Evolutionary conservation across 441 rosid species (phyloP), one percentile per base, ranked within the genome.

Genomic region (Syzygium malaccense): DNA sequence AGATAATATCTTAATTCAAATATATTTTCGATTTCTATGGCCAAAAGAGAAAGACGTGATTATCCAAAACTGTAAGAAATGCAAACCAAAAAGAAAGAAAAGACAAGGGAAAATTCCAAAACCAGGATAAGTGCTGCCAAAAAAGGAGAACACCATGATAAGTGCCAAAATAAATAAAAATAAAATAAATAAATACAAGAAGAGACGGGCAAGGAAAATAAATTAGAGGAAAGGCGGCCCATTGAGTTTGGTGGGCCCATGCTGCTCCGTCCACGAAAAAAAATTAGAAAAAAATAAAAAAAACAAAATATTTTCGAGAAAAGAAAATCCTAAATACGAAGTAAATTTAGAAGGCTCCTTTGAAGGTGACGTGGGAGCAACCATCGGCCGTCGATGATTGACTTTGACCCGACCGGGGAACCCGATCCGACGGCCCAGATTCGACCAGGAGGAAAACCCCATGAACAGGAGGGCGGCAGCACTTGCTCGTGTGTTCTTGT

Each of bases 341-440:
- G 4, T 33, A 33, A 33, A 71, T 71, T 71, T 13, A 71, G 28
- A 10, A 71, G 80, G 8, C 1, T 26, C 80, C 48, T 41, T 68
- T 23, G 51, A 6, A 75, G 83, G 56, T 85, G 86, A 78, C 88
- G 78, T 87, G 57, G 60, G 53, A 55, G 20, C 28, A 37, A 62
- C 84, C 55, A 6, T 2, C 14, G 87, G 90, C 93, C 93, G 91
- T 91, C 88, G 86, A 86, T 92, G 57, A 64, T 80, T 75, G 89
- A 87, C 90, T 83, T 54, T 30, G 86, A 85, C 30, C 32, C 48
- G 18, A 88, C 85, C 10, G 85, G 79, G 26, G 53, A 37, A 1
- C 86, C 64, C 1, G 55, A 88, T 88, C 90, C 68, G 86, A 93
- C 93, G 94, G 93, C 5, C 30, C 20, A 28, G 37, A 57, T 32